Evolutionary conservation across 2,329 filamentous ascomycete genomes (phyloP).

Genomic region (Trichoderma brevicompactum): DNA sequence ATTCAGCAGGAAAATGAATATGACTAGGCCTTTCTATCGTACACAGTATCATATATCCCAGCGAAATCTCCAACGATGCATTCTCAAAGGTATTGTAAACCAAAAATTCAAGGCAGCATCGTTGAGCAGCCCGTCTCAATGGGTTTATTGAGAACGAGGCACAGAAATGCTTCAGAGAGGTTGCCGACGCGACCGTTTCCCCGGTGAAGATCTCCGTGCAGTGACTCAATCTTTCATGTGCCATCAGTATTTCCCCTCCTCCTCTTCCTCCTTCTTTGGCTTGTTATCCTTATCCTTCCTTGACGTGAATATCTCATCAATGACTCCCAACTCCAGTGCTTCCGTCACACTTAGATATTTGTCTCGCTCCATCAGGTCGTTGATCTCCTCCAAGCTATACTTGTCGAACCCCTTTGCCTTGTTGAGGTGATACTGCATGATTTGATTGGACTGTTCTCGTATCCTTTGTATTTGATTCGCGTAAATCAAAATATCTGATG

Average conservation of each 20-base stretch:
- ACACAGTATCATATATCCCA: too few species aligned
- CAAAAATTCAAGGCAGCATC: too few species aligned
- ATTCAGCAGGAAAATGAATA: neutral
- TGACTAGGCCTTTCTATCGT: neutral
- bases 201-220: neutral
- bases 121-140: too few species aligned
- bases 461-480: constrained; percentile 94
- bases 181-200: neutral
- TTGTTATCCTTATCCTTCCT: constrained; percentile 52
- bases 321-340: constrained; percentile 85
- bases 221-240: too few species aligned
- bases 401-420: constrained; percentile 74
- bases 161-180: neutral
- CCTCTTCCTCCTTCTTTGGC: constrained; percentile 31
- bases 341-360: constrained; percentile 91
- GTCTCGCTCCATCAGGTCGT: constrained; percentile 95
- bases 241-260: constrained; percentile 23
- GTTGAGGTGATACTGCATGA: constrained; percentile 86
- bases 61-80: too few species aligned
- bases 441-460: constrained; percentile 82
- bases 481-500: constrained; percentile 90
- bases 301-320: constrained; percentile 83
- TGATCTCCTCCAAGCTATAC: constrained; percentile 80
- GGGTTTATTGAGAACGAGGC: too few species aligned
- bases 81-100: too few species aligned